Conservation (phyloP, 176 grass and related monocot species). For the Lolium multiflorum region DNA sequence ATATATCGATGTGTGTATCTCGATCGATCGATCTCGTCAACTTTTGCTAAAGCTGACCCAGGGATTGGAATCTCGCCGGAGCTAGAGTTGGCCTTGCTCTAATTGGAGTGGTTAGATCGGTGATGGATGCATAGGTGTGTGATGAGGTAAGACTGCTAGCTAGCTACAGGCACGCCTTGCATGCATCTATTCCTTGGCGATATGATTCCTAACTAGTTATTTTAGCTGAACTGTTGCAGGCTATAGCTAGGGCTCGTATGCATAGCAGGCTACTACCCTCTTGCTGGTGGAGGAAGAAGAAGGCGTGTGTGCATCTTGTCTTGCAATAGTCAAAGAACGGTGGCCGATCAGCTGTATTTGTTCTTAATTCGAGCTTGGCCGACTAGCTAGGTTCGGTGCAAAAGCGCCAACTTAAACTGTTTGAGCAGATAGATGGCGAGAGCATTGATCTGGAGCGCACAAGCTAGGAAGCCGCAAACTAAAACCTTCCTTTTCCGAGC, state of each 20-base stretch:
- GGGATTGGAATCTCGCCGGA: conserved; percentile 46
- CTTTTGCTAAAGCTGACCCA: conserved; percentile 51
- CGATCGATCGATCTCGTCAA: not conserved
- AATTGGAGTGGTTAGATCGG: conserved; percentile 6
- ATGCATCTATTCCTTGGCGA: conserved; percentile 30
- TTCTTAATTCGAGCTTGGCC: not conserved
- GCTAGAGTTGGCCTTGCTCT: not conserved
- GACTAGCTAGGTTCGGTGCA: not conserved
- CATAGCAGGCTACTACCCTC: not conserved
- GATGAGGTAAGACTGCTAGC: conserved; percentile 30
- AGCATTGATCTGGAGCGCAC: conserved; percentile 14
- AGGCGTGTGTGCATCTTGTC: conserved; percentile 1
- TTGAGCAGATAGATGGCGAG: not conserved
- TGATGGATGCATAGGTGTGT: not conserved
- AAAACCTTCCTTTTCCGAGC: not conserved
- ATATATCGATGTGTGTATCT: not conserved
- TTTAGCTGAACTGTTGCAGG: not conserved
- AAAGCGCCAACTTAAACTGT: conserved; percentile 10
- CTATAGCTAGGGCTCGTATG: not conserved
- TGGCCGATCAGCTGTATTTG: not conserved
- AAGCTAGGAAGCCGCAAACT: not conserved
- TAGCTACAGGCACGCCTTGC: conserved; percentile 8
- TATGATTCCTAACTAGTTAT: conserved; percentile 33
- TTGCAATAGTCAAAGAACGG: conserved; percentile 7
- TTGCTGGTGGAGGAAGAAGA: conserved; percentile 33